A percentile compares a stretch with the other conserved stretches of the same genome.
phyloP scores from a whole-genome alignment of 1,284 basidiomycete genomes.

The Exobasidium rhododendri region DNA sequence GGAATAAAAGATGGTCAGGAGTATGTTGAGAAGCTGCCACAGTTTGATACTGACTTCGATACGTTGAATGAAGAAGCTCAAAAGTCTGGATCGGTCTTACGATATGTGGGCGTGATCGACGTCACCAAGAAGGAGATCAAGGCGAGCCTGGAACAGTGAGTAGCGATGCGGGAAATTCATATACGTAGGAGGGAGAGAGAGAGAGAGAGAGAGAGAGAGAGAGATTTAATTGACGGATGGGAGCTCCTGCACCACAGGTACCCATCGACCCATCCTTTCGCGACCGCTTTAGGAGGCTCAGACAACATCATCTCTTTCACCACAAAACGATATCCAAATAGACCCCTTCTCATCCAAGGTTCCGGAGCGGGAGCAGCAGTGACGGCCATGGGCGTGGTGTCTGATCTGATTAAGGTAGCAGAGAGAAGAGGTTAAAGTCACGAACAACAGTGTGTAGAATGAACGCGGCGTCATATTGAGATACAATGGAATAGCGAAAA shows the following conservation, averaged over 20 bases:
- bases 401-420: constrained; percentile 62
- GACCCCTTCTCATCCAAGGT: constrained; percentile 82
- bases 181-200: neutral
- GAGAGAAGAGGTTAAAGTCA: constrained; percentile 52
- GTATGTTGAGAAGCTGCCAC: constrained; percentile 75
- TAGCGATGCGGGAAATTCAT: constrained; percentile 60
- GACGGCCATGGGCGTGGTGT: constrained; percentile 94
- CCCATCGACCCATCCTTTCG: constrained; percentile 82
- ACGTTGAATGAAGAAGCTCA: constrained; percentile 73
- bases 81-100: constrained; percentile 73
- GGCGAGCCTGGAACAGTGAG: constrained; percentile 72
- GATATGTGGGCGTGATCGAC: constrained; percentile 94
- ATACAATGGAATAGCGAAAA: too few species aligned
- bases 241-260: constrained; percentile 63
- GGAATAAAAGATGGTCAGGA: constrained; percentile 61
- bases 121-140: constrained; percentile 70
- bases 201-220: neutral
- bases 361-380: constrained; percentile 94
- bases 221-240: too few species aligned
- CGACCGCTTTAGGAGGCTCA: constrained; percentile 86
- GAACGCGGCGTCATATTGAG: too few species aligned
- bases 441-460: too few species aligned
- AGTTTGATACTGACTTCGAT: constrained; percentile 79
- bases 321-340: constrained; percentile 70
- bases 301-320: constrained; percentile 98